Percentiles rank a stretch among this genome's conserved stretches.
Conservation (phyloP, 2,329 filamentous ascomycete genomes). For the Cytospora paraplurivora region DNA sequence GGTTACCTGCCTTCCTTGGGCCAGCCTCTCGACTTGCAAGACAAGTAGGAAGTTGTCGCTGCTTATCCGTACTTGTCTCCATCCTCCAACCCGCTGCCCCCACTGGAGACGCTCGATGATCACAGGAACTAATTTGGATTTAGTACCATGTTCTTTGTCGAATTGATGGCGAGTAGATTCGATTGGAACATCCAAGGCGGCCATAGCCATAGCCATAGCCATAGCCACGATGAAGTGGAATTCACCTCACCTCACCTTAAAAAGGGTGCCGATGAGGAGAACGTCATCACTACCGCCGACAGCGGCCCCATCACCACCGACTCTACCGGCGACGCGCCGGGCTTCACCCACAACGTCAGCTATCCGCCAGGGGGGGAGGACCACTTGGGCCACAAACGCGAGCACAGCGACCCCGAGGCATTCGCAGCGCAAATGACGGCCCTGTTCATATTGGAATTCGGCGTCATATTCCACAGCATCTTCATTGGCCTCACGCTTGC, state of each 20-base stretch:
- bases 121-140: slow-evolving; percentile 1
- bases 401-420: slow-evolving; percentile 29
- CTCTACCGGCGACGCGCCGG: slow-evolving; percentile 2
- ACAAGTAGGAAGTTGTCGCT: too few relatives aligned
- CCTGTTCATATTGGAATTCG: slow-evolving; percentile 57
- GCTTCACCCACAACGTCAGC: slow-evolving; percentile 25
- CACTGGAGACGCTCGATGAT: background rate
- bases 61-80: too few relatives aligned
- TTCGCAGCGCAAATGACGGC: slow-evolving; percentile 48
- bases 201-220: background rate
- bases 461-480: slow-evolving; percentile 65
- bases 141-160: slow-evolving; percentile 28
- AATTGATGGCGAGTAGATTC: slow-evolving; percentile 28
- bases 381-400: slow-evolving; percentile 28
- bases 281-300: background rate
- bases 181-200: slow-evolving; percentile 24
- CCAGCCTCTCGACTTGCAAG: background rate
- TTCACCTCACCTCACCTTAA: slow-evolving; percentile 4
- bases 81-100: too few relatives aligned
- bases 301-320: background rate
- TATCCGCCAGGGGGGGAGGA: slow-evolving; percentile 29
- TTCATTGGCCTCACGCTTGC: slow-evolving; percentile 66
- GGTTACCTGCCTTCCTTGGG: background rate
- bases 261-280: slow-evolving; percentile 25
- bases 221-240: slow-evolving; percentile 17